Evolutionary conservation across 441 rosid genomes (phyloP).

Genomic region (Cnidoscolus chayamansa): DNA sequence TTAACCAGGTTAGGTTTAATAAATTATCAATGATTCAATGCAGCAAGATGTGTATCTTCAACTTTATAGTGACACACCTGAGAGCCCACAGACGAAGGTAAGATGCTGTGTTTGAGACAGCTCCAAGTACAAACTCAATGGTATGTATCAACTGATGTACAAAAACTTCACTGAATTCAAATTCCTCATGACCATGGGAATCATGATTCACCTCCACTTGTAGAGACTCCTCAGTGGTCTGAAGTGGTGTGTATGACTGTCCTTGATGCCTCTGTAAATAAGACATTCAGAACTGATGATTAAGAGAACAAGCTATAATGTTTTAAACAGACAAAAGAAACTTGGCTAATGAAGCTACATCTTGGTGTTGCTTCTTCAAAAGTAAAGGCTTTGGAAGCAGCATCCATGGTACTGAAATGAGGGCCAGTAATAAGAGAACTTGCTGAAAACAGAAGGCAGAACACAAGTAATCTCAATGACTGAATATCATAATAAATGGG

Average conservation of each 20-base stretch:
- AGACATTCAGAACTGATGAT: slow-evolving; percentile 17
- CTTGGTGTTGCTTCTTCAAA: slow-evolving; percentile 74
- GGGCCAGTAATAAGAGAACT: slow-evolving; percentile 62
- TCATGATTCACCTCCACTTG: slow-evolving; percentile 50
- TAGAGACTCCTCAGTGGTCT: slow-evolving; percentile 61
- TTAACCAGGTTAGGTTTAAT: background rate
- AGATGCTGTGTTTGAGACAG: slow-evolving; percentile 98
- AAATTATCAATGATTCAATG: background rate
- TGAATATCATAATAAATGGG: background rate
- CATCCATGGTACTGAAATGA: slow-evolving; percentile 96
- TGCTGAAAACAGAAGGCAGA: slow-evolving; percentile 40
- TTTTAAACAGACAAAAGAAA: slow-evolving; percentile 1
- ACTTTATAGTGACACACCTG: slow-evolving; percentile 45
- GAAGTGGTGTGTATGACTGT: slow-evolving; percentile 48
- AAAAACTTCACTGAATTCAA: slow-evolving; percentile 88
- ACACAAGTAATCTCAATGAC: background rate
- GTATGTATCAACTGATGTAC: slow-evolving; percentile 94
- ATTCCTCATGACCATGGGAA: slow-evolving; percentile 74
- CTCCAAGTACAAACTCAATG: slow-evolving; percentile 93
- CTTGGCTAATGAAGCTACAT: slow-evolving; percentile 33
- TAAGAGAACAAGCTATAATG: slow-evolving; percentile 9
- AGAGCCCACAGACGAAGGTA: slow-evolving; percentile 97
- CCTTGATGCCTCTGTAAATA: slow-evolving; percentile 77
- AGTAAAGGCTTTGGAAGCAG: slow-evolving; percentile 90
- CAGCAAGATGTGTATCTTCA: background rate